Percentiles rank a stretch among this genome's conserved stretches.
Conservation (phyloP, 306 rosid genomes). For the Vicia faba region DNA sequence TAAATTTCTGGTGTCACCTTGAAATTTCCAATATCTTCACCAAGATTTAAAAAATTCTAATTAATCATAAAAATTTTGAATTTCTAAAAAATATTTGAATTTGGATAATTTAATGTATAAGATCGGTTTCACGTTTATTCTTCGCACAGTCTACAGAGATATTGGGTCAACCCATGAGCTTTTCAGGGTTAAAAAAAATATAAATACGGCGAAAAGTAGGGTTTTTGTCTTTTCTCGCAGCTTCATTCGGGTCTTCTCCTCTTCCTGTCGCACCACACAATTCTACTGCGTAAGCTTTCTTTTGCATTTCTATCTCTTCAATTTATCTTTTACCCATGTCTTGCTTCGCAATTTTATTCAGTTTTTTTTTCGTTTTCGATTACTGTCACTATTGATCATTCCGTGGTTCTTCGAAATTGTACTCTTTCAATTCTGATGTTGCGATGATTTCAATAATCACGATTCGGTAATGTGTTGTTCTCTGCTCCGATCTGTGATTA, state of each 20-base stretch:
- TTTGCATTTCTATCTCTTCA: not conserved
- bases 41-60: too few species aligned
- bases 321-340: not conserved
- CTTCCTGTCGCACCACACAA: not conserved
- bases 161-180: not conserved
- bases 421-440: not conserved
- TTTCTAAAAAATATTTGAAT: too few species aligned
- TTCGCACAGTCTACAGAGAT: too few species aligned
- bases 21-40: too few species aligned
- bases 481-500: not conserved
- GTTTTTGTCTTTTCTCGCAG: not conserved
- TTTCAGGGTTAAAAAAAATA: not conserved
- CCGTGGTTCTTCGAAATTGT: not conserved
- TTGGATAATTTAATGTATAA: too few species aligned
- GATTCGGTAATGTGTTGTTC: not conserved
- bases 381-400: not conserved
- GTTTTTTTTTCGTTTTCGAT: not conserved
- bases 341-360: not conserved
- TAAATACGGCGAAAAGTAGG: not conserved
- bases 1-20: too few species aligned
- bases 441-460: not conserved
- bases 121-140: too few species aligned
- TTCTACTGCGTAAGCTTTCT: not conserved
- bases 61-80: too few species aligned
- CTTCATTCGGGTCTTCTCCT: not conserved